phyloP scores from a whole-genome alignment of 257 asterid genomes.

The Fraxinus quadrangulata region DNA sequence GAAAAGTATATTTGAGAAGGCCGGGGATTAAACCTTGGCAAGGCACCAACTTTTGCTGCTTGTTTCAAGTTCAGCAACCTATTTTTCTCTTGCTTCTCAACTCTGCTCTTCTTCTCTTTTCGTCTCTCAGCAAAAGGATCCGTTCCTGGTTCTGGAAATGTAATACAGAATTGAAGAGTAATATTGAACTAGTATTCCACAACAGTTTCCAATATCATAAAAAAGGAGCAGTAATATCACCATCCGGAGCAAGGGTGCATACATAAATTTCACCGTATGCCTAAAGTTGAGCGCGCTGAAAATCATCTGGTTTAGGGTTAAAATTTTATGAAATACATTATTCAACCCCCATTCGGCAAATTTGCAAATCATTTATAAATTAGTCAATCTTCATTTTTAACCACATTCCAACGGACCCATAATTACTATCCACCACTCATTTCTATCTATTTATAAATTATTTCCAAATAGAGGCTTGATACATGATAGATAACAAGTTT shows the following conservation, averaged over 20 bases:
- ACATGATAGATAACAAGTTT: background rate
- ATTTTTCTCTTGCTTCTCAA: slow-evolving; percentile 78
- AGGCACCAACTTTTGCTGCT: slow-evolving; percentile 80
- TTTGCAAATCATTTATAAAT: too few relatives aligned
- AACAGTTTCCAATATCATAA: slow-evolving; percentile 5
- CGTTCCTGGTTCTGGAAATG: slow-evolving; percentile 67
- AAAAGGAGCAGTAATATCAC: slow-evolving; percentile 2
- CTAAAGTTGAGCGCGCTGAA: background rate
- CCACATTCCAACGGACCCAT: too few relatives aligned
- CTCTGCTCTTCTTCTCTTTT: slow-evolving; percentile 76
- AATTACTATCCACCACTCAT: too few relatives aligned
- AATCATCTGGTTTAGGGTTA: background rate
- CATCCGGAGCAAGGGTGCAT: background rate
- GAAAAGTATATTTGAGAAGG: slow-evolving; percentile 5
- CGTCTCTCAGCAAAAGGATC: slow-evolving; percentile 88
- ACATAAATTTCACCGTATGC: background rate
- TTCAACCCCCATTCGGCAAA: too few relatives aligned
- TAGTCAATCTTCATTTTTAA: too few relatives aligned
- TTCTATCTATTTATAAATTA: too few relatives aligned
- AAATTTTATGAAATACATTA: too few relatives aligned
- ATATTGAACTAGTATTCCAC: slow-evolving; percentile 1
- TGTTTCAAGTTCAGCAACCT: slow-evolving; percentile 71
- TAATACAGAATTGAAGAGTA: slow-evolving; percentile 15
- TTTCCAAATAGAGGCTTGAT: background rate
- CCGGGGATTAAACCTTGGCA: slow-evolving; percentile 65